Base-by-base conservation (phyloP, 2,329 filamentous ascomycete species). In the Cladophialophora carrionii region DNA sequence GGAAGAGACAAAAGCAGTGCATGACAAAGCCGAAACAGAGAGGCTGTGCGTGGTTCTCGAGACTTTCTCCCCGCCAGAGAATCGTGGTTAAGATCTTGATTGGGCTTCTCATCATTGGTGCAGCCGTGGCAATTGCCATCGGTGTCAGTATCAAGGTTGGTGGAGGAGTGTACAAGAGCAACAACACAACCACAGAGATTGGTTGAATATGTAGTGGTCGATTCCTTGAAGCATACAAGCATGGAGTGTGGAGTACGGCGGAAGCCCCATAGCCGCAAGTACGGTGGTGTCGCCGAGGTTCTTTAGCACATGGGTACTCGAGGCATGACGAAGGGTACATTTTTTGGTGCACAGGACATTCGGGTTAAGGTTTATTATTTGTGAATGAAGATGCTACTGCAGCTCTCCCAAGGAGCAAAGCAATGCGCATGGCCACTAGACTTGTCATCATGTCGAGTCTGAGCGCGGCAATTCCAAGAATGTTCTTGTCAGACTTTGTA, bases 111-210 rank as follows among this genome's bases (percentile, higher is more conserved):
- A 75, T 78, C 7, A 67, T 80, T 22, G 79, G 79, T 4, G 74
- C 73, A 17, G 79, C 79, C 74, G 76, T 81, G 20, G 80, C 76
- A 5, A 76, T 82, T 64, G 80, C 78, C 9, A 67, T 82, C 64
- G 79, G 80, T 2, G 79, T 81, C 63, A 78, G 78, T 1, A 74
- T 74, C 24, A 78, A 77, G 1, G 78, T 81, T 1, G 77, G 78
- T 32, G 79, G 78, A n/a, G 76, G 78, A 5, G 76, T 80, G 3
- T 81, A 78, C 76, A 78, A 74, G 64, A 75, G 70, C 9, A 73
- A 74, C 64, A 71, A 76, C 20, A 69, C 73, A 37, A 72, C 75
- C 24, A 71, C 71, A 26, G 55, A 70, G 0, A 71, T 78, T 61
- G 71, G 73, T 51, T 64, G 63, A 67, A 37, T 31, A 20, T 34